A percentile compares a stretch with the other conserved stretches of the same genome.
Conservation (phyloP, 495 filamentous ascomycete genomes). For the Mycothermus thermophilus region DNA sequence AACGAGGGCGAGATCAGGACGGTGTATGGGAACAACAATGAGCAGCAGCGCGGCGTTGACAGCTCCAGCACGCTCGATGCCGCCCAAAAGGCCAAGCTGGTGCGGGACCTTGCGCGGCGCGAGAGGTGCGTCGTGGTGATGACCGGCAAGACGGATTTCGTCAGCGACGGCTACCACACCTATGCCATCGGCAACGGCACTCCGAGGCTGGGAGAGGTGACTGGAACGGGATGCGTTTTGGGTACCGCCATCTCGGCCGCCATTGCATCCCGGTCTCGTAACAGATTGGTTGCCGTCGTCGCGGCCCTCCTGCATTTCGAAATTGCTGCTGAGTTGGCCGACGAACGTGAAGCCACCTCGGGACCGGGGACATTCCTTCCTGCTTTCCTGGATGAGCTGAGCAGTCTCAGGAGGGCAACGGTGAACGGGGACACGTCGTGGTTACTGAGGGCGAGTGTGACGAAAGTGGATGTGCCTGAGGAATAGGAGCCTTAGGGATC, state of each 20-base stretch:
- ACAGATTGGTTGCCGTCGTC: conserved; percentile 52
- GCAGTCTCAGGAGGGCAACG: conserved; percentile 37
- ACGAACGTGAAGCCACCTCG: conserved; percentile 41
- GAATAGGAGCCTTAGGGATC: too few species aligned
- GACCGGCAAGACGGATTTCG: conserved; percentile 66
- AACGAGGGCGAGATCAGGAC: conserved; percentile 82
- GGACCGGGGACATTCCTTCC: conserved; percentile 85
- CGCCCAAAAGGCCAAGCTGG: conserved; percentile 39
- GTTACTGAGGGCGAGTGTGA: conserved; percentile 43
- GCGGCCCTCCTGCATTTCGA: conserved; percentile 68
- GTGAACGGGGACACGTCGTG: conserved; percentile 35
- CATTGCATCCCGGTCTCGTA: conserved; percentile 43
- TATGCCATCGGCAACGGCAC: conserved; percentile 66
- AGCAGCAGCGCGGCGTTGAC: conserved; percentile 83
- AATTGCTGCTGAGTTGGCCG: conserved; percentile 71
- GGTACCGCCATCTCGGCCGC: conserved; percentile 69
- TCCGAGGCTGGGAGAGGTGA: conserved; percentile 61
- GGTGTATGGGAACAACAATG: conserved; percentile 44
- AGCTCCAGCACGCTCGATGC: conserved; percentile 46
- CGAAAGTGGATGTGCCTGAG: neutral
- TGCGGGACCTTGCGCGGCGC: conserved; percentile 48
- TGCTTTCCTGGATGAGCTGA: conserved; percentile 63
- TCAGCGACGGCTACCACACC: conserved; percentile 59
- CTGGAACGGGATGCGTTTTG: conserved; percentile 78
- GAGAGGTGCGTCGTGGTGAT: conserved; percentile 69